Evolutionary conservation across 768 basidiomycete genomes (phyloP).

Genomic region (Lepiota subincarnata): DNA sequence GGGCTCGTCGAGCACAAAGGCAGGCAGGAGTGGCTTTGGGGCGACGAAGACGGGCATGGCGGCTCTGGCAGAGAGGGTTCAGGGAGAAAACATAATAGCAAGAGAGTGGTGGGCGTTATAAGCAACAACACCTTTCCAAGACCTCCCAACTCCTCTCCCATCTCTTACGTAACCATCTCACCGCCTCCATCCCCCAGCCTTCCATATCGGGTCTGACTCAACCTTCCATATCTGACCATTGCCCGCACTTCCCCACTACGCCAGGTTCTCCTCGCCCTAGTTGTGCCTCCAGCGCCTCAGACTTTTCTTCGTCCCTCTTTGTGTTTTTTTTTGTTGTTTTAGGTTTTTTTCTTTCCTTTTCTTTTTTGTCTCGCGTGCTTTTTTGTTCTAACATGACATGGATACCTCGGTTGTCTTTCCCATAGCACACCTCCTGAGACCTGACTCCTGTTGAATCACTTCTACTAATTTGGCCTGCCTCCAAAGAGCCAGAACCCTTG

Average conservation of each 20-base stretch:
- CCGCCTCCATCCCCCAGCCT: constrained; percentile 3
- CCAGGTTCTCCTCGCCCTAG: background rate
- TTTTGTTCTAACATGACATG: background rate
- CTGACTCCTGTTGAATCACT: background rate
- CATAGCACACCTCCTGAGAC: no score
- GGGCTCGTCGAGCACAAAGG: constrained; percentile 13
- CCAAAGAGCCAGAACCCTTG: background rate
- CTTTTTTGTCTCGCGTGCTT: no score
- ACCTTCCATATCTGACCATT: background rate
- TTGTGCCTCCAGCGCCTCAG: no score
- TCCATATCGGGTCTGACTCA: background rate
- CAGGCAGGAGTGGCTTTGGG: constrained; percentile 17
- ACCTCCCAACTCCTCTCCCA: constrained; percentile 1
- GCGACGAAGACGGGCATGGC: constrained; percentile 22
- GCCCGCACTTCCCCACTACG: background rate
- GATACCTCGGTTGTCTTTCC: background rate
- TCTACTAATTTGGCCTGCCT: background rate
- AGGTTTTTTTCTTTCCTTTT: no score
- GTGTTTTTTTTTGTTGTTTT: no score
- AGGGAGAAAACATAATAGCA: constrained; percentile 39
- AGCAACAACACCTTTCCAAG: constrained; percentile 7
- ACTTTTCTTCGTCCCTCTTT: background rate
- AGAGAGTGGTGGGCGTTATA: constrained; percentile 15
- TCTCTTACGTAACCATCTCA: constrained; percentile 2
- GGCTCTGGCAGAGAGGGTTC: constrained; percentile 13